Evolutionary conservation across 768 basidiomycete species (phyloP), one percentile per base, ranked within the genome.

Genomic region (Lactarius indigo): DNA sequence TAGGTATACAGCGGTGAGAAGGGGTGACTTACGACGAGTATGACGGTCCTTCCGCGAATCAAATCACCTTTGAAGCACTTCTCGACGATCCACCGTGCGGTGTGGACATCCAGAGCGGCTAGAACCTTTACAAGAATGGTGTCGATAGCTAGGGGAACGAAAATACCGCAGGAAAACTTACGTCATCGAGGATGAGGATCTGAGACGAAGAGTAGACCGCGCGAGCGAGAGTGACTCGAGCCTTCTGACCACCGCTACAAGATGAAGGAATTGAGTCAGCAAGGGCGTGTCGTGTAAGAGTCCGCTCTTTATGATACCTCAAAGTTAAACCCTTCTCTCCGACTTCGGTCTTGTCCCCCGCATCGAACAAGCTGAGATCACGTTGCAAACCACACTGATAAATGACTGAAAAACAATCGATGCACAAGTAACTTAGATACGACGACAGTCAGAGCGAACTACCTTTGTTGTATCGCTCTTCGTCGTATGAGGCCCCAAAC

Each of bases 181-280:
- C 84, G 72, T 92, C 91, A 71, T 94, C 91, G 47, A 92, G 76
- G 75, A 75, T n/a, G n/a, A n/a, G n/a, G n/a, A n/a, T n/a, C n/a
- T n/a, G n/a, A n/a, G n/a, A n/a, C n/a, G n/a, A n/a, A 2, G 83
- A 84, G 73, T 88, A 88, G 1, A 87, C 76, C 0, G 86, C 85
- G 15, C 86, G 78, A 3, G 87, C 87, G 30, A 86, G 76, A 1
- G 83, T 83, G 54, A 88, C 75, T 39, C 86, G 73, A 73, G 79
- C 85, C 79, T 88, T 85, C 72, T 86, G 85, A 37, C 85, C 85
- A 37, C 85, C 85, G 71, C 79, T 80, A 26, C 28, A 20, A 35
- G 61, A n/a, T 30, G 17, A 23, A 47, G 28, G 18, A 42, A 44
- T 44, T 12, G 5, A 37, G 28, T 66, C 39, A 61, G 55, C 17